Base-by-base conservation (phyloP, 129 eudicot species). In the Escallonia herrerae region DNA sequence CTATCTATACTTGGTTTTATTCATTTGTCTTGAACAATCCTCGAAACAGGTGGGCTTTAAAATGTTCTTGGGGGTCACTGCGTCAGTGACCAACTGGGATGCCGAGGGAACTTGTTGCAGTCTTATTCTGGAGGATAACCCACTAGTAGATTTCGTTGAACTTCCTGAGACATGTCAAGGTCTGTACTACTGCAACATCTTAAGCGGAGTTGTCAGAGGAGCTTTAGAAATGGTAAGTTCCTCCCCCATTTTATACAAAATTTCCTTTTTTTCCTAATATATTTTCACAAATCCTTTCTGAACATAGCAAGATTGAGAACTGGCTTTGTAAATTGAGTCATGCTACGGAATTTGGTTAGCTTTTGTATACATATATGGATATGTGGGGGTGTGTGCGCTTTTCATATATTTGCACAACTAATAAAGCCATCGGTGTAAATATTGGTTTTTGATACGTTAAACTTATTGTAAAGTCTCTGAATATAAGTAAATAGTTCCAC, bases 151-250 rank as follows among this genome's bases (percentile, higher is more conserved):
- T 65, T 94, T 94, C 73, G 99, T 94, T 67, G 97, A 94, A 83
- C 97, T 94, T 76, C 99, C 99, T 40, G 99, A 94, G 59, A 86
- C 93, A 55, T 94, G 95, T 62, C 99, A 94, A 79, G 99, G 99
- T 53, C 93, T 94, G 50, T 74, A 89, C 62, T 94, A 94, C 64
- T 94, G 97, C 83, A 94, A 86, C 82, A 84, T 94, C 54, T 71
- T 94, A 71, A 94, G 96, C 48, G 99, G 99, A 63, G 93, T 94
- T 65, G 77, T 94, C 67, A 82, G 97, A 77, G 99, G 99, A 74
- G 97, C 99, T 71, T 83, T 94, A 54, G 99, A 94, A 79, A 94
- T 94, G 99, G 99, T 89, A 59, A 62, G 84, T 44, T 61, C 56
- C 51, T 39, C 50, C 43, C 43, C 68, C 6, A 22, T 74, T 33